Percentiles rank a stretch among this genome's conserved stretches.
phyloP scores from a whole-genome alignment of 2,329 filamentous ascomycete genomes.

The Ophiostoma perfectum region DNA sequence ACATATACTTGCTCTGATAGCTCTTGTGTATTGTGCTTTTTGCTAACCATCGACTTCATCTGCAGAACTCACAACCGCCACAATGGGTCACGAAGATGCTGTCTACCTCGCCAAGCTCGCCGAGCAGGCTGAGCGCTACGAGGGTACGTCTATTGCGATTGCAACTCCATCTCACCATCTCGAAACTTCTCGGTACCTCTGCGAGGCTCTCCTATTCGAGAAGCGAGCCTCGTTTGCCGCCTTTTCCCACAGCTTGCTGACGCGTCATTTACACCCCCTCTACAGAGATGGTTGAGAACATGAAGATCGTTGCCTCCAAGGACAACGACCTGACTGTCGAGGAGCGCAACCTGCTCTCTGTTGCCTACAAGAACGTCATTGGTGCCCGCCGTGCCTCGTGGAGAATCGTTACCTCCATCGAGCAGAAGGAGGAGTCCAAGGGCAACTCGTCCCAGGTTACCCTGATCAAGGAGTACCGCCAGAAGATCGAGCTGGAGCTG shows the following conservation, averaged over 20 bases:
- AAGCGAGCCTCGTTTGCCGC: not conserved
- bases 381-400: conserved; percentile 96
- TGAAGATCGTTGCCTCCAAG: conserved; percentile 95
- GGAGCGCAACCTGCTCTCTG: conserved; percentile 96
- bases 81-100: conserved; percentile 98
- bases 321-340: conserved; percentile 83
- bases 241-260: conserved; percentile 19
- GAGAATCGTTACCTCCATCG: conserved; percentile 99
- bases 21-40: too few relatives aligned
- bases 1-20: not conserved
- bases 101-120: conserved; percentile 99
- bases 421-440: conserved; percentile 99
- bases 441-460: conserved; percentile 85
- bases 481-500: conserved; percentile 96
- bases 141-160: conserved; percentile 60
- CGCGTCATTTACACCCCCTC: conserved; percentile 13
- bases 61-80: conserved; percentile 42
- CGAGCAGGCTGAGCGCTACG: conserved; percentile 99
- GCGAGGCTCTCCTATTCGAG: not conserved
- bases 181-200: not conserved
- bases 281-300: conserved; percentile 98
- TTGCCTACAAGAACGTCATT: conserved; percentile 99
- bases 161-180: not conserved
- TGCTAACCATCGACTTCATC: conserved; percentile 14
- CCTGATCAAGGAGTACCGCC: conserved; percentile 96